Conservation (phyloP, 306 rosid genomes). For the Amphicarpaea edgeworthii region DNA sequence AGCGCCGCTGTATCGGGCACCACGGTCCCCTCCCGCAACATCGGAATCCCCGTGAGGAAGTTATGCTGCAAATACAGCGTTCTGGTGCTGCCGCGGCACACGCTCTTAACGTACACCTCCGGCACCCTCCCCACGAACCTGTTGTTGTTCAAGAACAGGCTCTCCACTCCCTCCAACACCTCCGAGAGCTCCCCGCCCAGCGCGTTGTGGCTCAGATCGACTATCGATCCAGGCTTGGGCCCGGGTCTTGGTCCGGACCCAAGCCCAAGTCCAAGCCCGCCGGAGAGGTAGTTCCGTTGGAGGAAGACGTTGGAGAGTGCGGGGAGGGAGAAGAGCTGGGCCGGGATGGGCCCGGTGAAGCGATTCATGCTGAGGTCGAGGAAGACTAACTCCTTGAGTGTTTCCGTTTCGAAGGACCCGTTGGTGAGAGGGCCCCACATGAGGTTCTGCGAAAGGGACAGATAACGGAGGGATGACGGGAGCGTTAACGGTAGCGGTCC, state of each 20-base stretch:
- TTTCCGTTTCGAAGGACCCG: slow-evolving; percentile 55
- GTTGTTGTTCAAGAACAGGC: slow-evolving; percentile 73
- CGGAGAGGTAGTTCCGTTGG: slow-evolving; percentile 79
- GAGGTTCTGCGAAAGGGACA: slow-evolving; percentile 61
- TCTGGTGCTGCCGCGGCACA: slow-evolving; percentile 65
- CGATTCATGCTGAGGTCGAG: slow-evolving; percentile 71
- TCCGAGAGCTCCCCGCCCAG: slow-evolving; percentile 60
- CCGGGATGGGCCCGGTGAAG: slow-evolving; percentile 68
- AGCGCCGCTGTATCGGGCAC: slow-evolving; percentile 73
- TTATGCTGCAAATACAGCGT: slow-evolving; percentile 80
- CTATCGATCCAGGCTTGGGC: slow-evolving; percentile 58
- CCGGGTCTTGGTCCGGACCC: not conserved
- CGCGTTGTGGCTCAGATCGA: slow-evolving; percentile 75
- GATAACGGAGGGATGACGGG: slow-evolving; percentile 73
- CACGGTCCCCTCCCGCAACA: slow-evolving; percentile 35
- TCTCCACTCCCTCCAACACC: slow-evolving; percentile 66
- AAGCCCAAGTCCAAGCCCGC: slow-evolving; percentile 50
- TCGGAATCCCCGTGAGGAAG: slow-evolving; percentile 55
- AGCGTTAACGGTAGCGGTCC: slow-evolving; percentile 58
- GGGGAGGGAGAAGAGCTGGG: slow-evolving; percentile 61
- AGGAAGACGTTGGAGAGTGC: slow-evolving; percentile 58
- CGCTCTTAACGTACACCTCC: slow-evolving; percentile 64
- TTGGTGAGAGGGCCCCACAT: slow-evolving; percentile 68
- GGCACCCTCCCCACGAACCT: slow-evolving; percentile 66
- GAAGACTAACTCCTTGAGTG: slow-evolving; percentile 60